Percentiles rank a stretch among this genome's conserved stretches.
These are phyloP conservation scores for Trypanosomatidae sp. DNA, from an alignment of 208 protist genomes.

Conservation along the genomic window DNA sequence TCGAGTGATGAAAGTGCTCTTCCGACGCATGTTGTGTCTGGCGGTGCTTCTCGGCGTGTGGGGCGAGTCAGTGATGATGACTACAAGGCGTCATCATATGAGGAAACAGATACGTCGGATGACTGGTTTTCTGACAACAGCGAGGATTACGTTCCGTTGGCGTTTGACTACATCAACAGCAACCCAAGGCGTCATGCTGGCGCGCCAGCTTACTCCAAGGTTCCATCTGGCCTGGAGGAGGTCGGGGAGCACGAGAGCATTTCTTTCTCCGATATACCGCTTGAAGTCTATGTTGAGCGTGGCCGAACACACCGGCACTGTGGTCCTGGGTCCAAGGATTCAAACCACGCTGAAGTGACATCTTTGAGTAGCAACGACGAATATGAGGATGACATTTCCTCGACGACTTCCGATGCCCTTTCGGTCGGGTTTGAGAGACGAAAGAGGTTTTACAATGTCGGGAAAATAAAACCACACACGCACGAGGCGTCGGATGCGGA, in stretches of 20 bases:
- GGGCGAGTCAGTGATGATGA: conserved; percentile 30
- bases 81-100: conserved; percentile 29
- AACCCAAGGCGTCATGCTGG: conserved; percentile 28
- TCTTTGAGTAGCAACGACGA: conserved; percentile 16
- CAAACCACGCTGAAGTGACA: conserved; percentile 5
- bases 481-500: conserved; percentile 21
- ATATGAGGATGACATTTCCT: conserved; percentile 16
- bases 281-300: conserved; percentile 20
- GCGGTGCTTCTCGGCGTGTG: conserved; percentile 8
- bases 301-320: conserved; percentile 11
- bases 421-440: conserved; percentile 23
- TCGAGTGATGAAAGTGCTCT: conserved; percentile 15
- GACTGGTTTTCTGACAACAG: conserved; percentile 55
- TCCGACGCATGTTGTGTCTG: conserved; percentile 16
- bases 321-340: conserved; percentile 9
- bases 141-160: conserved; percentile 54
- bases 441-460: conserved; percentile 11
- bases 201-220: conserved; percentile 10
- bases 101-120: conserved; percentile 24
- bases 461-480: conserved; percentile 8
- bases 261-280: conserved; percentile 16
- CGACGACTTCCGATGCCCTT: conserved; percentile 9
- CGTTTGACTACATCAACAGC: conserved; percentile 47
- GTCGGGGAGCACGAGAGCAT: conserved; percentile 10
- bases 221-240: conserved; percentile 24